Evolutionary conservation across 352 stramenopile genomes (phyloP).

Genomic region (Phytopythium montanum): DNA sequence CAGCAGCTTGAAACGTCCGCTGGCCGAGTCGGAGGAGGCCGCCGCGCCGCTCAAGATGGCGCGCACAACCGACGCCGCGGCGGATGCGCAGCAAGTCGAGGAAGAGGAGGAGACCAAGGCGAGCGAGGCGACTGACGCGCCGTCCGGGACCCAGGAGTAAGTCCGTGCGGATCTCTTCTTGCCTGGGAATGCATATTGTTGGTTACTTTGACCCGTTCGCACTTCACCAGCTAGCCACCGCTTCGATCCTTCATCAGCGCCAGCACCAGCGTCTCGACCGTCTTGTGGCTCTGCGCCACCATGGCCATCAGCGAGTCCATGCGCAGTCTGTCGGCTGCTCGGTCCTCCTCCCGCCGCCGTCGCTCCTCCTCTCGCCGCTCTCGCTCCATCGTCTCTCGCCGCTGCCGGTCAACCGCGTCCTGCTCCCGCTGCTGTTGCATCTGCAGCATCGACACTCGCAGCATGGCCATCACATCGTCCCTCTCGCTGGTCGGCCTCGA

Average conservation of each 20-base stretch:
- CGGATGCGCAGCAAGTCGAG: neutral
- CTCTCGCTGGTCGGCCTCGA: neutral
- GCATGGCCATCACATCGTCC: slow-evolving; percentile 3
- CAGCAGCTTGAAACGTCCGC: slow-evolving; percentile 1
- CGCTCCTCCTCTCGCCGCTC: slow-evolving; percentile 3
- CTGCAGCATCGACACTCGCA: slow-evolving; percentile 7
- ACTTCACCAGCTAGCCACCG: neutral
- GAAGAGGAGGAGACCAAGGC: neutral
- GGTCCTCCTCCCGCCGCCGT: slow-evolving; percentile 2
- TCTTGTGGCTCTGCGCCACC: slow-evolving; percentile 8
- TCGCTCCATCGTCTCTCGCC: slow-evolving; percentile 1
- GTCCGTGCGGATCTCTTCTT: neutral
- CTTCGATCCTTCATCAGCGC: neutral
- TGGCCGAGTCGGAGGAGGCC: slow-evolving; percentile 5
- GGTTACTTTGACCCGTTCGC: neutral
- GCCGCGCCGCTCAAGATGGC: slow-evolving; percentile 4
- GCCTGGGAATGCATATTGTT: slow-evolving; percentile 2
- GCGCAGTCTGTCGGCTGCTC: slow-evolving; percentile 1
- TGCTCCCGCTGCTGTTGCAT: slow-evolving; percentile 9
- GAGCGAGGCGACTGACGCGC: neutral
- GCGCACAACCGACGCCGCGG: slow-evolving; percentile 1
- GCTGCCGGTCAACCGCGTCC: slow-evolving; percentile 5
- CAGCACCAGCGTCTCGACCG: slow-evolving; percentile 5
- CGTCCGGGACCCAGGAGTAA: neutral
- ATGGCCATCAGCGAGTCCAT: slow-evolving; percentile 1